Percentiles rank a stretch among this genome's conserved stretches.
These are phyloP conservation scores for Hortaea sp. DNA, from an alignment of 2,329 filamentous ascomycete genomes.

Conservation along the genomic window DNA sequence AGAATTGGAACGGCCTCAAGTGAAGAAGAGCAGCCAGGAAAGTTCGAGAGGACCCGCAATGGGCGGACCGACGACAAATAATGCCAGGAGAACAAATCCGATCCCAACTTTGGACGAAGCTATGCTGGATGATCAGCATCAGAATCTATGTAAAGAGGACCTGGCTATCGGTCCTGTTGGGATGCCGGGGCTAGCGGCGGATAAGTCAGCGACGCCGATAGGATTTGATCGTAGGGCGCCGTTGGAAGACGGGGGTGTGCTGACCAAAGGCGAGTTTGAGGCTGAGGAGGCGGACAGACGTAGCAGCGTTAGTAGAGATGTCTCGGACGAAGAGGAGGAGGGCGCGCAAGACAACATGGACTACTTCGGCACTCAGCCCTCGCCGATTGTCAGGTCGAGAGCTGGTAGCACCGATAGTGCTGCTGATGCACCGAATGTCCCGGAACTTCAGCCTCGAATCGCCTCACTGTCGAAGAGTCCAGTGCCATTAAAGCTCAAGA, in stretches of 20 bases:
- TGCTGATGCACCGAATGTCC: neutral
- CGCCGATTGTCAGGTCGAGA: neutral
- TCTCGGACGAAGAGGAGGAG: constrained; percentile 3
- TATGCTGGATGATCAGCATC: neutral
- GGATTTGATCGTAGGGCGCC: too few species aligned
- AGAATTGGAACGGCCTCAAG: neutral
- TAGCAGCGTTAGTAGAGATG: neutral
- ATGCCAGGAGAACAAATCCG: too few species aligned
- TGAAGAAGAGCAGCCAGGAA: neutral
- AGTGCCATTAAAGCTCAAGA: constrained; percentile 3
- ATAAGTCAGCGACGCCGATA: too few species aligned
- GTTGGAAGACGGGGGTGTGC: too few species aligned
- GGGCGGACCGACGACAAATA: too few species aligned
- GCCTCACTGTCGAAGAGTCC: neutral
- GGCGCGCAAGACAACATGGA: constrained; percentile 1
- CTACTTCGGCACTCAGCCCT: constrained; percentile 6
- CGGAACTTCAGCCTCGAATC: neutral
- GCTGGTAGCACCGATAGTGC: neutral
- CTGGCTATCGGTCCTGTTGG: neutral
- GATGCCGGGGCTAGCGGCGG: too few species aligned
- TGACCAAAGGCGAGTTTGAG: too few species aligned
- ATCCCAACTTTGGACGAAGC: neutral
- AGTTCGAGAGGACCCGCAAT: too few species aligned
- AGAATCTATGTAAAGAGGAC: neutral
- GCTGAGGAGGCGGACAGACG: too few species aligned